phyloP scores from a whole-genome alignment of 352 stramenopile genomes.

The Globisporangium lucens region DNA sequence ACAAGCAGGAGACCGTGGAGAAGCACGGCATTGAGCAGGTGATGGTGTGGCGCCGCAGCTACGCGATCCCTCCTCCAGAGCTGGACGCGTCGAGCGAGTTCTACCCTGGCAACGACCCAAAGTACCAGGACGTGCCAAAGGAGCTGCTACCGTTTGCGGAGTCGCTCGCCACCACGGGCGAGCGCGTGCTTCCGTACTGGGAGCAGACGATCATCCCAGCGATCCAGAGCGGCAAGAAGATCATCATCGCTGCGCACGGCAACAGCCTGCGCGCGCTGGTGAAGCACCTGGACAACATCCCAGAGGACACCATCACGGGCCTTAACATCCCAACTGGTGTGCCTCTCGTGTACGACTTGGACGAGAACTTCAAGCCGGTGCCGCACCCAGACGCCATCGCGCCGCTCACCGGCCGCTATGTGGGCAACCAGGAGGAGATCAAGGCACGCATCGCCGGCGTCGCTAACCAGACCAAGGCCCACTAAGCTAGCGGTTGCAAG shows the following conservation, averaged over 20 bases:
- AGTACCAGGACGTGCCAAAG: slow-evolving; percentile 89
- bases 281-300: slow-evolving; percentile 98
- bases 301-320: slow-evolving; percentile 94
- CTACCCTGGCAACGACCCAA: slow-evolving; percentile 90
- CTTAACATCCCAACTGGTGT: slow-evolving; percentile 97
- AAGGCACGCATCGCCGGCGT: slow-evolving; percentile 95
- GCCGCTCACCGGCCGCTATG: slow-evolving; percentile 73
- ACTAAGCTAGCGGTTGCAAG: slow-evolving; percentile 32
- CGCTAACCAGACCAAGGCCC: slow-evolving; percentile 94
- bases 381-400: slow-evolving; percentile 90
- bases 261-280: slow-evolving; percentile 98
- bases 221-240: slow-evolving; percentile 93
- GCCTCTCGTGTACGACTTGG: slow-evolving; percentile 96
- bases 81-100: slow-evolving; percentile 86
- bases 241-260: slow-evolving; percentile 97
- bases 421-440: slow-evolving; percentile 97
- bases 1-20: slow-evolving; percentile 99
- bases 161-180: slow-evolving; percentile 90
- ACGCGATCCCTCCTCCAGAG: slow-evolving; percentile 94
- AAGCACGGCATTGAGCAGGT: slow-evolving; percentile 98
- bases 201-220: slow-evolving; percentile 93
- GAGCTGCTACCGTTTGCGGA: slow-evolving; percentile 92
- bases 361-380: slow-evolving; percentile 97
- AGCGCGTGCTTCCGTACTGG: slow-evolving; percentile 96
- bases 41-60: slow-evolving; percentile 96